Base-by-base conservation (phyloP, 805 yeast genomes). In the Starmera dryadoides region DNA sequence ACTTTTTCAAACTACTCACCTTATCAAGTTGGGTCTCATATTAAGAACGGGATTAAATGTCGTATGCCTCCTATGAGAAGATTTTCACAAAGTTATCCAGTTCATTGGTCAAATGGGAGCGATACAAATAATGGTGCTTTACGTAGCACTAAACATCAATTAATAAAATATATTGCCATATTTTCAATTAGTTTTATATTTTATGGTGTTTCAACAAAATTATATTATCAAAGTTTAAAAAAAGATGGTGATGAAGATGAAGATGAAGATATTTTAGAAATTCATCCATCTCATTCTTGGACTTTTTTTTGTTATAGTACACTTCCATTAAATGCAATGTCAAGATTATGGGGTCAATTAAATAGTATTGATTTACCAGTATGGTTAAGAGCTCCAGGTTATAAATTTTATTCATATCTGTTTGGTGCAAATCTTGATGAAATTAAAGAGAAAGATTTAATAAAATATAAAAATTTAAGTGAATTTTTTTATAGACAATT, bases 301-400 rank as follows among this genome's bases (percentile, higher is more conserved):
- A 80, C 83, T 32, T 75, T 91, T 41, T 89, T 86, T 54, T 82
- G 93, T 23, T 93, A 93, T 61, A 78, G 88, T 4, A 81, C 96
- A 2, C 68, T 93, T 35, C 99, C 99, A 1, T 71, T 93, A 56
- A 87, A 89, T 56, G 85, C 96, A 2, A 69, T 88, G 26, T 88
- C 97, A 1, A 75, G 99, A 44, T 63, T 91, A 34, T 93, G 99
- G 99, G 99, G 99, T 25, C 79, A 77, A 51, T 73, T 93, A 42
- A 93, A 93, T 57, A 79, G 80, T 40, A 71, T 89, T 34, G 81
- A 78, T 34, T 68, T 93, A 45, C 99, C 99, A 0, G 71, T 79
- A 20, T 87, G 96, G 94, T 52, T 91, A 43, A 74, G 99, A 50
- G 77, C 72, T 10, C 93, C 94, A 17, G 80, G 96, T 7, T 93